Conservation (phyloP, 257 asterid genomes). For the Gentiana macrophylla region DNA sequence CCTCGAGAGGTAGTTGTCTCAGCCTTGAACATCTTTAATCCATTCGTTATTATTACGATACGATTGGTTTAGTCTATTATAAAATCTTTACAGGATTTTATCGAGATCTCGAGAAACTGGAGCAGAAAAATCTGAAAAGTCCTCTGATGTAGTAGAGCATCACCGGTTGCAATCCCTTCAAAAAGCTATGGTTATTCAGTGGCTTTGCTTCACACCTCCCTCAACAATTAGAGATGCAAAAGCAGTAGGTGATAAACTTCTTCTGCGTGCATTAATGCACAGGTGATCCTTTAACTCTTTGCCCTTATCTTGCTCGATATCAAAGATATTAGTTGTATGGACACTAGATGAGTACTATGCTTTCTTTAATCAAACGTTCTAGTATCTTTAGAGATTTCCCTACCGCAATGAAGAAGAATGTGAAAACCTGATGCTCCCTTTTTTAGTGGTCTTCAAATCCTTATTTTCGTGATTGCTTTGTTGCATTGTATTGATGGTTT, state of each 20-base stretch:
- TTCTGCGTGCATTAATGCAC: constrained; percentile 73
- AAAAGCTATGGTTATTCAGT: constrained; percentile 92
- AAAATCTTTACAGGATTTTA: constrained; percentile 48
- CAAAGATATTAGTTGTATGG: constrained; percentile 2
- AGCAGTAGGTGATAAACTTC: constrained; percentile 61
- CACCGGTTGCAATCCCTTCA: constrained; percentile 82
- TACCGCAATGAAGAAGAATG: no score
- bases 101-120: constrained; percentile 71
- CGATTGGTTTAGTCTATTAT: constrained; percentile 12
- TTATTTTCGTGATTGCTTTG: no score
- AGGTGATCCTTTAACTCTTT: constrained; percentile 34
- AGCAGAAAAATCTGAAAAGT: constrained; percentile 39
- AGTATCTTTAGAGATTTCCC: no score
- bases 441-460: no score
- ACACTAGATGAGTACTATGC: neutral
- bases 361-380: no score
- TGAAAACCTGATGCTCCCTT: no score
- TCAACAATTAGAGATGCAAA: constrained; percentile 68
- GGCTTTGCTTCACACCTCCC: constrained; percentile 99
- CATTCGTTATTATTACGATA: neutral
- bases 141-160: constrained; percentile 74
- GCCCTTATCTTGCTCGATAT: neutral
- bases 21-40: constrained; percentile 9
- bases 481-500: neutral
- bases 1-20: constrained; percentile 58